These are phyloP conservation scores for Russula ochroleuca DNA, from an alignment of 768 basidiomycete species.

Conservation along the genomic window DNA sequence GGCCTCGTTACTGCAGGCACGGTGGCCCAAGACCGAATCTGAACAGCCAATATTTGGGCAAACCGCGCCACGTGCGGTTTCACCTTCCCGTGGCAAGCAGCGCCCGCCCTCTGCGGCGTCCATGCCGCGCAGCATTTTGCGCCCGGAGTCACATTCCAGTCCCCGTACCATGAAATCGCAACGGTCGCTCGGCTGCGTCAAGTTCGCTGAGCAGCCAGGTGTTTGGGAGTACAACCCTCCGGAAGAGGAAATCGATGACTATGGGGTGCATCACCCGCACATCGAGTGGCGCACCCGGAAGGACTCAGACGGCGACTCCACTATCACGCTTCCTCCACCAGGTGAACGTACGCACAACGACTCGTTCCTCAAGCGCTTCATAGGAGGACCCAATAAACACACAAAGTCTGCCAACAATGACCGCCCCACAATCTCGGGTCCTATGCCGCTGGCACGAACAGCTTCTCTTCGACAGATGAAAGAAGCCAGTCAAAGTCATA, in stretches of 20 bases:
- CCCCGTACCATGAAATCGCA: constrained; percentile 18
- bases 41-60: constrained; percentile 29
- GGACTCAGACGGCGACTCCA: constrained; percentile 23
- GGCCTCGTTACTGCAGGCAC: constrained; percentile 24
- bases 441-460: constrained; percentile 32
- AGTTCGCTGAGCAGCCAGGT: constrained; percentile 23
- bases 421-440: constrained; percentile 35
- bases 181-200: constrained; percentile 27
- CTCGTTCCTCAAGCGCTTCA: constrained; percentile 29
- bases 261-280: constrained; percentile 3
- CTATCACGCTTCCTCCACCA: constrained; percentile 31
- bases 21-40: constrained; percentile 27
- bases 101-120: constrained; percentile 23
- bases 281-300: constrained; percentile 15
- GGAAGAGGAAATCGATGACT: constrained; percentile 11
- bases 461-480: constrained; percentile 25
- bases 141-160: constrained; percentile 20
- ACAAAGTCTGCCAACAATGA: constrained; percentile 19
- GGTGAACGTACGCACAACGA: constrained; percentile 25
- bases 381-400: constrained; percentile 25
- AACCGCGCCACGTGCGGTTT: constrained; percentile 27
- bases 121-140: constrained; percentile 29
- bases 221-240: constrained; percentile 21
- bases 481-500: constrained; percentile 22
- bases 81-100: constrained; percentile 23